Evolutionary conservation across 306 rosid genomes (phyloP), one percentile per base, ranked within the genome.

Genomic region (Lathyrus oleraceus): DNA sequence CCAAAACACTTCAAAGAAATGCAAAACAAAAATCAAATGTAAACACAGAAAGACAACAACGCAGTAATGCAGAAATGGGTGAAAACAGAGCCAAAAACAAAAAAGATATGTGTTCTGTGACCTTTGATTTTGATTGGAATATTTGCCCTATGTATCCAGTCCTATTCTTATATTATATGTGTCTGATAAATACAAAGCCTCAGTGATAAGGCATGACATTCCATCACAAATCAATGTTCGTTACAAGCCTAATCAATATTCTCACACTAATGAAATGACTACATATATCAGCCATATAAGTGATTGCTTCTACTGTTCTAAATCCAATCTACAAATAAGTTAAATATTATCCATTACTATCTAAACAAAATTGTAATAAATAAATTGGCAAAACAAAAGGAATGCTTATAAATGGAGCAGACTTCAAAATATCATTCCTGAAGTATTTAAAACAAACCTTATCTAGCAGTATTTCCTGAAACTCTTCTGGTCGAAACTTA

Each of bases 381-480:
- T 25, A 48, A 51, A 36, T 6, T 16, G 36, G 70, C 32, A 60
- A 61, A 25, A 23, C 48, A 58, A 52, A 43, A 49, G 3, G 11
- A 17, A 52, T 86, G n/a, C 58, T 53, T 54, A 25, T 6, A 27
- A 52, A 65, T 42, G 43, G 32, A 51, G 62, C 42, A 21, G 39
- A 48, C 7, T 42, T 74, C 9, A 14, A 8, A 80, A 63, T 23
- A 65, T 21, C 10, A 45, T 43, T 57, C 39, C 10, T 40, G 27
- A 17, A 67, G 65, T 23, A 52, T 58, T 70, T 10, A 8, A 44
- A 44, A 38, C 82, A 36, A 77, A 94, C 99, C 90, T 87, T 94
- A 65, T 94, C 99, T 42, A 94, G 85, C 44, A 94, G 90, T 70
- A 94, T 81, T 27, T 94, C 97, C 75, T 84, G 89, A 77, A 89